These are phyloP conservation scores for Trichoderma gracile DNA, from an alignment of 2,329 filamentous ascomycete genomes.

Conservation along the genomic window DNA sequence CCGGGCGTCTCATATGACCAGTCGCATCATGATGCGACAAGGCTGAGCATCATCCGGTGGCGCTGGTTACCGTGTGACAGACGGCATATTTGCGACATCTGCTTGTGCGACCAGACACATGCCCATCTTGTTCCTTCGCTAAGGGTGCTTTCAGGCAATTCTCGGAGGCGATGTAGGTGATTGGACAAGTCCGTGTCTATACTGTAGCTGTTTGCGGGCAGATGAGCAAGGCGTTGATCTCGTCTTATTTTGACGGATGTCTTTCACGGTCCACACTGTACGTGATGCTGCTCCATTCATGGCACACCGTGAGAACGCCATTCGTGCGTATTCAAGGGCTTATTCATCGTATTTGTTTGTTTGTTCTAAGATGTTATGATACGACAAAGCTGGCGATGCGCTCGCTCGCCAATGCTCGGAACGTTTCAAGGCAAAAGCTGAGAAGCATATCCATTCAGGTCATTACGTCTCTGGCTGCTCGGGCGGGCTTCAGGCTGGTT, in stretches of 20 bases:
- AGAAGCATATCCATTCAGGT: constrained; percentile 14
- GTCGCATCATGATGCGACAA: constrained; percentile 3
- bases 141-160: background rate
- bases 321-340: too few species aligned
- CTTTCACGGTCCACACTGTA: background rate
- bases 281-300: too few species aligned
- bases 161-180: background rate
- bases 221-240: background rate
- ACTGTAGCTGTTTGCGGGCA: constrained; percentile 8
- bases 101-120: background rate
- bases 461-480: constrained; percentile 19
- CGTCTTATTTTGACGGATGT: constrained; percentile 6
- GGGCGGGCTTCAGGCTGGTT: constrained; percentile 17
- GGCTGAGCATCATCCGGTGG: constrained; percentile 16
- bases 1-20: constrained; percentile 2
- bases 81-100: background rate
- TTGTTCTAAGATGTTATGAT: too few species aligned
- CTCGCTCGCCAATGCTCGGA: background rate
- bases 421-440: background rate
- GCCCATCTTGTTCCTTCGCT: background rate
- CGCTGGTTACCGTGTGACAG: constrained; percentile 19
- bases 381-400: background rate
- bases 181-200: background rate
- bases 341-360: background rate
- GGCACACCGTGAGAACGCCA: too few species aligned